A percentile compares a stretch with the other conserved stretches of the same genome.
These are phyloP conservation scores for Proliferodiscus dingleyae DNA, from an alignment of 2,329 filamentous ascomycete species.

Conservation along the genomic window DNA sequence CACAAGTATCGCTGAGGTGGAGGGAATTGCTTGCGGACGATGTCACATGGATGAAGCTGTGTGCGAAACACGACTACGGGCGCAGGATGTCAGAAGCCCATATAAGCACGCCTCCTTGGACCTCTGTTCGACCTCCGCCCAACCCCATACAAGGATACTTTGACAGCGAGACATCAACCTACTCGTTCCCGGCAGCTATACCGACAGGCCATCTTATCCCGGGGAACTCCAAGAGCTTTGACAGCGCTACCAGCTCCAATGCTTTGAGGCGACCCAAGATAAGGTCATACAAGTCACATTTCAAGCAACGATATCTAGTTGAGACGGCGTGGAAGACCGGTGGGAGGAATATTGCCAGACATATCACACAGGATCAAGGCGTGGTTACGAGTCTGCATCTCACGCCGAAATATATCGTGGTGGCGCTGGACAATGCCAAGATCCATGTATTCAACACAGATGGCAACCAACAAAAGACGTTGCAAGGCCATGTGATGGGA, in stretches of 20 bases:
- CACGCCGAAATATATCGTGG: conserved; percentile 93
- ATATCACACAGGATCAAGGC: conserved; percentile 93
- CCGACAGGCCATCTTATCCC: conserved; percentile 33
- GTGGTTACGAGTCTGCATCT: conserved; percentile 95
- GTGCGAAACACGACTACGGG: conserved; percentile 89
- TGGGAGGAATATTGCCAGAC: conserved; percentile 74
- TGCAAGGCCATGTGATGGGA: conserved; percentile 96
- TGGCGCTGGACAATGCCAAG: conserved; percentile 95
- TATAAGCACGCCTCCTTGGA: conserved; percentile 16
- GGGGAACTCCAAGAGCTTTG: conserved; percentile 46
- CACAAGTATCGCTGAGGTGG: conserved; percentile 95
- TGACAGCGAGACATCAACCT: conserved; percentile 23
- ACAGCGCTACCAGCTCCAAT: conserved; percentile 41
- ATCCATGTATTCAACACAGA: conserved; percentile 97
- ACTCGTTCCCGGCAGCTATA: conserved; percentile 42
- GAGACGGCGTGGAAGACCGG: conserved; percentile 95
- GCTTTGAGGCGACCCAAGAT: conserved; percentile 53
- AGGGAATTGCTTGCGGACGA: conserved; percentile 90
- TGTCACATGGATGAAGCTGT: conserved; percentile 96
- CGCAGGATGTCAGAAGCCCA: conserved; percentile 44
- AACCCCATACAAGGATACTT: conserved; percentile 23
- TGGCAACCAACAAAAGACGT: conserved; percentile 78
- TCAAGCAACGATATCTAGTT: conserved; percentile 95
- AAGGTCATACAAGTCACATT: conserved; percentile 89
- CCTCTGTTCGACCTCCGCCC: conserved; percentile 25